Evolutionary conservation across 208 protist species (phyloP).

Genomic region (Acanthamoeba castellanii): DNA sequence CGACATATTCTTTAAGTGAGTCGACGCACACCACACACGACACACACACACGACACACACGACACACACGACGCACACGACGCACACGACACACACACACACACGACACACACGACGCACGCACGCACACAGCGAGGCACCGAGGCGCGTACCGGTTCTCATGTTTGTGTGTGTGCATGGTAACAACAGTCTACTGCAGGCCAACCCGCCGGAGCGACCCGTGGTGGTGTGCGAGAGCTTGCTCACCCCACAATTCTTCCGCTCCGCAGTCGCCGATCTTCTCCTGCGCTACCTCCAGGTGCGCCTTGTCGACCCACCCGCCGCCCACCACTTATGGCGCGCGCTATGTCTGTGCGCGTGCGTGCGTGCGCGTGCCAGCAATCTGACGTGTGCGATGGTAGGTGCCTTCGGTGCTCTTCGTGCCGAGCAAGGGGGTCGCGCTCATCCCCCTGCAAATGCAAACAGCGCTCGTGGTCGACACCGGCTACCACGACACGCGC

Average conservation of each 20-base stretch:
- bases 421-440: slow-evolving; percentile 40
- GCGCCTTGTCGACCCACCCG: neutral
- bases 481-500: slow-evolving; percentile 27
- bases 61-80: neutral
- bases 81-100: neutral
- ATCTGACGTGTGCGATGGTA: neutral
- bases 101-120: too few species aligned
- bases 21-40: neutral
- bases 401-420: slow-evolving; percentile 31
- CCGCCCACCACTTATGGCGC: too few species aligned
- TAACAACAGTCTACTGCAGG: neutral
- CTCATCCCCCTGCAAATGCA: slow-evolving; percentile 37
- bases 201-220: slow-evolving; percentile 16
- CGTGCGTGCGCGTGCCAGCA: neutral
- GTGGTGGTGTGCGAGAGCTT: slow-evolving; percentile 49
- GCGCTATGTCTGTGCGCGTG: neutral
- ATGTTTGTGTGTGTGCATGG: too few species aligned
- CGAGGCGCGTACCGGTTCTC: neutral
- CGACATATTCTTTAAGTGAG: slow-evolving; percentile 42
- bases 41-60: neutral
- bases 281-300: slow-evolving; percentile 18
- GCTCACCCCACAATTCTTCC: slow-evolving; percentile 30
- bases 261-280: neutral
- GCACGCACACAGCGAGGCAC: too few species aligned
- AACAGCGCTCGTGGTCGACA: slow-evolving; percentile 13